Percentiles rank a stretch among this genome's conserved stretches.
phyloP scores from a whole-genome alignment of 2,329 filamentous ascomycete species.

The Apiospora marii region DNA sequence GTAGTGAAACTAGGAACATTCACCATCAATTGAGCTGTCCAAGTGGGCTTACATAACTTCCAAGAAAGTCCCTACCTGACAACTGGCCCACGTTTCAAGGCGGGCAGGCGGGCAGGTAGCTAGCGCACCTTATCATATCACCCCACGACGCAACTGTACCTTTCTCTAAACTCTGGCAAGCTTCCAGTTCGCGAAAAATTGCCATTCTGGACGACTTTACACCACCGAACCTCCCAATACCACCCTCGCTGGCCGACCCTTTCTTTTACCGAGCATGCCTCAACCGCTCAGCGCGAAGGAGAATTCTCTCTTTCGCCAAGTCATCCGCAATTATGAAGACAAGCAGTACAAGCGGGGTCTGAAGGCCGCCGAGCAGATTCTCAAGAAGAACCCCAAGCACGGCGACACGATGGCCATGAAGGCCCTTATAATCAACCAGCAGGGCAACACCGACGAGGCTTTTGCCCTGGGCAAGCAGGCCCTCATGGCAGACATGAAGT shows the following conservation, averaged over 20 bases:
- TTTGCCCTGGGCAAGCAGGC: constrained; percentile 93
- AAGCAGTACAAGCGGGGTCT: constrained; percentile 97
- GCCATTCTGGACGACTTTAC: constrained; percentile 3
- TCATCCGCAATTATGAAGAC: constrained; percentile 95
- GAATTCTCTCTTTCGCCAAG: constrained; percentile 89
- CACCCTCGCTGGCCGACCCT: constrained; percentile 28
- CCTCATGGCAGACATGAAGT: constrained; percentile 96
- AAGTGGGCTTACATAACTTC: constrained; percentile 5
- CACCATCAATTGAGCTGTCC: neutral
- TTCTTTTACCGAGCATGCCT: constrained; percentile 62
- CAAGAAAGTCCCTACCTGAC: neutral
- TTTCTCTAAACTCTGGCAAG: constrained; percentile 19
- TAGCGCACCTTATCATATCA: constrained; percentile 6
- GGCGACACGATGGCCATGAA: constrained; percentile 99
- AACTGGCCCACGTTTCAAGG: constrained; percentile 14
- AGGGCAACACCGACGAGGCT: constrained; percentile 92
- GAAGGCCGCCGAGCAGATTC: constrained; percentile 95
- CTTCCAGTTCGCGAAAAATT: constrained; percentile 21
- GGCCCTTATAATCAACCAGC: constrained; percentile 91
- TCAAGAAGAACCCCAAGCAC: constrained; percentile 94
- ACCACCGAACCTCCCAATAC: neutral
- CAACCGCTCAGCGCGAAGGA: constrained; percentile 86
- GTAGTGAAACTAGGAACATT: too few species aligned
- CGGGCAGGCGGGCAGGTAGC: neutral
- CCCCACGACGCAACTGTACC: constrained; percentile 19